These are phyloP conservation scores for Fraxinus platypoda DNA, from an alignment of 305 asterid species.

Conservation along the genomic window DNA sequence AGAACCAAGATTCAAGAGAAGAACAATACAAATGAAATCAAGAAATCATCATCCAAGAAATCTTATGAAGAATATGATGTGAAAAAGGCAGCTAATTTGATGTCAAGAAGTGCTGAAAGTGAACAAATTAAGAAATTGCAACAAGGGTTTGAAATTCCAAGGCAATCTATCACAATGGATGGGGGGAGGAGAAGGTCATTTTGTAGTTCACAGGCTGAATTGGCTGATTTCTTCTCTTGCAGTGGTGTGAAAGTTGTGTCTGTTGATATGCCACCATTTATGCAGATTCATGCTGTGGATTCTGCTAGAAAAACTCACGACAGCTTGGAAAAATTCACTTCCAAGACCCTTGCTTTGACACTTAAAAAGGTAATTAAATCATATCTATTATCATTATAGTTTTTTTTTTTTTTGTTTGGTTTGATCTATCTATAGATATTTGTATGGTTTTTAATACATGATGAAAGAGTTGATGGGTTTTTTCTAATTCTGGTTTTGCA, in stretches of 20 bases:
- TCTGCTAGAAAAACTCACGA: conserved; percentile 45
- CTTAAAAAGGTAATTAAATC: conserved; percentile 43
- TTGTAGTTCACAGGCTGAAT: conserved; percentile 61
- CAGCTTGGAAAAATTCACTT: conserved; percentile 51
- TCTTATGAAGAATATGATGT: conserved; percentile 28
- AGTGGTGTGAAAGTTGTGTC: conserved; percentile 55
- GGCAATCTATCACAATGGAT: conserved; percentile 30
- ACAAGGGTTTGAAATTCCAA: conserved; percentile 31
- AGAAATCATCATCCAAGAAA: conserved; percentile 23
- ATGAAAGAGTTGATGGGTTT: background rate
- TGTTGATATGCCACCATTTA: conserved; percentile 55
- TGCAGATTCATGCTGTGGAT: conserved; percentile 58
- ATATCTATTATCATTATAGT: background rate
- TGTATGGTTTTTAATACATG: background rate
- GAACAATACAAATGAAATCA: conserved; percentile 2
- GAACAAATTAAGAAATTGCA: conserved; percentile 29
- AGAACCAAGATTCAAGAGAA: conserved; percentile 36
- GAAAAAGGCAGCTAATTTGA: conserved; percentile 21
- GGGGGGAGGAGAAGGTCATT: conserved; percentile 62
- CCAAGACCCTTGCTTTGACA: conserved; percentile 47
- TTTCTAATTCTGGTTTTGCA: conserved; percentile 10
- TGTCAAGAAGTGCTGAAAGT: conserved; percentile 22
- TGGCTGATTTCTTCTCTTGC: conserved; percentile 58
- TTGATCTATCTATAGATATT: background rate
- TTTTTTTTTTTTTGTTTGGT: background rate